phyloP scores from a whole-genome alignment of 2,329 filamentous ascomycete species.

The Neofusicoccum kwambonambiense region DNA sequence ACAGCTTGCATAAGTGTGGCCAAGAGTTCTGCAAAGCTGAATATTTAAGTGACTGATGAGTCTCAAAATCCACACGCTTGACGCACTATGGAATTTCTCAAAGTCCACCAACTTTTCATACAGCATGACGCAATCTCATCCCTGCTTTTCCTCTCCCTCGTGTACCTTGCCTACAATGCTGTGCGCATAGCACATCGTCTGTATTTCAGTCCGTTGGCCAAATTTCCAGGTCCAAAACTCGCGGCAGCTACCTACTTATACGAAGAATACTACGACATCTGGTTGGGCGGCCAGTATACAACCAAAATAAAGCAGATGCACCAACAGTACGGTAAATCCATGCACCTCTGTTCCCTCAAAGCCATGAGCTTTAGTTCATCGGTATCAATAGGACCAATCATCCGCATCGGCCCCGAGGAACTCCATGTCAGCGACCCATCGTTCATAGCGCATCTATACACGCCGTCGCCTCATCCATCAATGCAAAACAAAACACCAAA shows the following conservation, averaged over 20 bases:
- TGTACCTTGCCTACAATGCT: slow-evolving; percentile 1
- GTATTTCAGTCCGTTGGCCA: slow-evolving; percentile 32
- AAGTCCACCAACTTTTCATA: too few relatives aligned
- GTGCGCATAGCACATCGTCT: slow-evolving; percentile 27
- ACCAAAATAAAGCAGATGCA: slow-evolving; percentile 17
- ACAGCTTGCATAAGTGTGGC: too few relatives aligned
- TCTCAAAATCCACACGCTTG: too few relatives aligned
- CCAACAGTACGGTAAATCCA: slow-evolving; percentile 18
- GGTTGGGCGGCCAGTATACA: slow-evolving; percentile 19
- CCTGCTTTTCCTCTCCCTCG: too few relatives aligned
- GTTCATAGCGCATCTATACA: background rate
- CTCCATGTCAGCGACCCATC: slow-evolving; percentile 19
- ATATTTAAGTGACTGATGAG: too few relatives aligned
- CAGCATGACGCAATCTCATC: too few relatives aligned
- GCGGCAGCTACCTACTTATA: slow-evolving; percentile 23
- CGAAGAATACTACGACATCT: slow-evolving; percentile 26
- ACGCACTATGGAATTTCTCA: too few relatives aligned
- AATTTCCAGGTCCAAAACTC: slow-evolving; percentile 33
- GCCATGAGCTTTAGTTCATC: background rate
- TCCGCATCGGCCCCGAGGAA: slow-evolving; percentile 20
- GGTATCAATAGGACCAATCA: slow-evolving; percentile 10
- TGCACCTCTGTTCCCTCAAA: too few relatives aligned
- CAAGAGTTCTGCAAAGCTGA: too few relatives aligned
- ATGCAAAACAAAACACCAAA: too few relatives aligned
- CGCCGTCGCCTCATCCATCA: too few relatives aligned